These are phyloP conservation scores for Apiotrichum sp. DNA, from an alignment of 1,284 basidiomycete species.

Conservation along the genomic window DNA sequence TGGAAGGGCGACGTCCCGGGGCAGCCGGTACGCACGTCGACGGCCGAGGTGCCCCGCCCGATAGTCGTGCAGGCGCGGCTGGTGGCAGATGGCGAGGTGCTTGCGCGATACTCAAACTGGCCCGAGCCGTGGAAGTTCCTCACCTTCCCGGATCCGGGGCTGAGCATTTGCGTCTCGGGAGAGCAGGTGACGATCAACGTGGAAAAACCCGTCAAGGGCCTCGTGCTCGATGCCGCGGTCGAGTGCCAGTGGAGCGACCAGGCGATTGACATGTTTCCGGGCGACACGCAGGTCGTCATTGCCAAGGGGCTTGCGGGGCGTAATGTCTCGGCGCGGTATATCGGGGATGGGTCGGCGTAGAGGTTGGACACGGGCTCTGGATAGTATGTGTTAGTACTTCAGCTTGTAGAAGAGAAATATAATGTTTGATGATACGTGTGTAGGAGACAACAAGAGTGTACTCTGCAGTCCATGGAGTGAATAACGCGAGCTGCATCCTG, in stretches of 20 bases:
- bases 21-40: slow-evolving; percentile 60
- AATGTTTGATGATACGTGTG: no score
- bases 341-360: slow-evolving; percentile 12
- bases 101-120: slow-evolving; percentile 66
- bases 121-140: slow-evolving; percentile 88
- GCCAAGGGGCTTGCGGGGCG: slow-evolving; percentile 63
- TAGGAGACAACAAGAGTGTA: no score
- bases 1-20: slow-evolving; percentile 62
- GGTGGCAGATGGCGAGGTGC: slow-evolving; percentile 51
- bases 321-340: slow-evolving; percentile 54
- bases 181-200: slow-evolving; percentile 59
- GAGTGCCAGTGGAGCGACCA: slow-evolving; percentile 69
- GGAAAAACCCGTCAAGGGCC: slow-evolving; percentile 70
- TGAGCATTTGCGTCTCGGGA: slow-evolving; percentile 55
- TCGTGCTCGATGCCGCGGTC: slow-evolving; percentile 68
- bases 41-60: slow-evolving; percentile 59
- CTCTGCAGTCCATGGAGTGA: no score
- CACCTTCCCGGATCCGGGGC: slow-evolving; percentile 62
- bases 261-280: slow-evolving; percentile 77
- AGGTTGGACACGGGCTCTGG: no score
- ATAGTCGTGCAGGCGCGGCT: slow-evolving; percentile 72
- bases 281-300: slow-evolving; percentile 61
- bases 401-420: no score
- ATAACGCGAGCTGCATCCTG: no score
- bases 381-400: no score